Base-by-base conservation (phyloP, 805 yeast species). In the Lipomyces sp. region DNA sequence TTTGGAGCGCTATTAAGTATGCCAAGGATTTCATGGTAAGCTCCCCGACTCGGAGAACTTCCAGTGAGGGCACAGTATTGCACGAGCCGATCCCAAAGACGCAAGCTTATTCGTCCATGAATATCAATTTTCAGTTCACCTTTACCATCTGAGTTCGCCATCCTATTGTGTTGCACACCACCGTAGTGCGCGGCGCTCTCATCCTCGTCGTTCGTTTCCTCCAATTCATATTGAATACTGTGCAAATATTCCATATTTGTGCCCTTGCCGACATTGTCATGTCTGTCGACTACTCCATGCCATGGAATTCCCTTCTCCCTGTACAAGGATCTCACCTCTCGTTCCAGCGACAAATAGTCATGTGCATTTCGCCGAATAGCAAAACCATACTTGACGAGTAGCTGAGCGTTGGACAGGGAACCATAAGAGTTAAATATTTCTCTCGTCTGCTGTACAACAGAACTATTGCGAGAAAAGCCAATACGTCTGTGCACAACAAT, bases 351-450 rank as follows among this genome's bases (percentile, higher is more conserved):
- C 18, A 68, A 33, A 33, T 64, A 60, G 42, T 69, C 92, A 72
- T 84, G 82, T 0, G 80, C 78, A 69, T 87, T 85, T n/a, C 79
- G 78, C 59, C 80, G 78, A 48, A 84, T 79, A 8, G 87, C 84
- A 75, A 93, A 92, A 0, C 97, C 97, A 75, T 92, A 93, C 64
- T 90, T 83, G 13, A 92, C 85, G 13, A 92, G 76, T 53, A 93
- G 78, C 48, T 85, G 82, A 0, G 89, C 81, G 71, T 90, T 91
- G 15, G 87, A 78, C 51, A 88, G 80, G 34, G 87, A 88, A 0
- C 97, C 98, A 73, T 92, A 93, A 0, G 95, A 87, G 77, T 91
- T 92, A 80, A 87, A 90, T 13, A 94, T 73, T 73, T 94, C 97
- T 11, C 80, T 75, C 6, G 86, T 85, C 15, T 33, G 45, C 29